phyloP scores from a whole-genome alignment of 306 rosid species.

The Begonia peltatifolia region DNA sequence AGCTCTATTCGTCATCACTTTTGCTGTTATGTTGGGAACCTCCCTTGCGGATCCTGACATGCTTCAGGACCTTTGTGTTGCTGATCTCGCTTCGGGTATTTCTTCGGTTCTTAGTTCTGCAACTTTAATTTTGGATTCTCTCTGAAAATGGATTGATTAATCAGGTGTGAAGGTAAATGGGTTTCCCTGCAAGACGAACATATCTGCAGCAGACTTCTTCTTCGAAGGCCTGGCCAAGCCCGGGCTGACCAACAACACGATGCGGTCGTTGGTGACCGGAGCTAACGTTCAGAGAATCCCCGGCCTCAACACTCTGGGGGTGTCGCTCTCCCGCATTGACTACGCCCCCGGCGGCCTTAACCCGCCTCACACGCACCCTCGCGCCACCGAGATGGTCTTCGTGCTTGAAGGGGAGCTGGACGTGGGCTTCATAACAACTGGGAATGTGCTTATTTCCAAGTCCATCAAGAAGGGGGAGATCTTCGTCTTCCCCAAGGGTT shows the following conservation, averaged over 20 bases:
- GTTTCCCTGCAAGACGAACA: slow-evolving; percentile 53
- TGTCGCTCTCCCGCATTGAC: slow-evolving; percentile 68
- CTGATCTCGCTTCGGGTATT: slow-evolving; percentile 58
- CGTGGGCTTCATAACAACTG: slow-evolving; percentile 76
- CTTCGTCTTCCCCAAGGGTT: slow-evolving; percentile 66
- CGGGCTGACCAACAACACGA: slow-evolving; percentile 60
- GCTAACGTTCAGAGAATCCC: slow-evolving; percentile 63
- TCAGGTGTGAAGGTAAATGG: slow-evolving; percentile 63
- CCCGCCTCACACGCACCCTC: slow-evolving; percentile 95
- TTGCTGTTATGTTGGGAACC: slow-evolving; percentile 24
- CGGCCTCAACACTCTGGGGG: slow-evolving; percentile 83
- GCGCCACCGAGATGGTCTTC: slow-evolving; percentile 73
- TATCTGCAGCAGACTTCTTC: slow-evolving; percentile 56
- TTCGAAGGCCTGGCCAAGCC: slow-evolving; percentile 40
- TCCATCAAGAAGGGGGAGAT: slow-evolving; percentile 53
- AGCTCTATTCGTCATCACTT: slow-evolving; percentile 11
- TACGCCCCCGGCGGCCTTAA: slow-evolving; percentile 76
- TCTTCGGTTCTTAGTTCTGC: neutral
- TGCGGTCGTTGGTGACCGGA: slow-evolving; percentile 47
- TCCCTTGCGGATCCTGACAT: slow-evolving; percentile 56
- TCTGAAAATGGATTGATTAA: neutral
- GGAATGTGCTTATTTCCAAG: slow-evolving; percentile 47
- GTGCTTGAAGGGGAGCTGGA: slow-evolving; percentile 59
- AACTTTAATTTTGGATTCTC: neutral
- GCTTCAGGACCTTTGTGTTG: slow-evolving; percentile 88